Evolutionary conservation across 352 stramenopile species (phyloP), one percentile per base, ranked within the genome.

Genomic region (Phytopythium montanum): DNA sequence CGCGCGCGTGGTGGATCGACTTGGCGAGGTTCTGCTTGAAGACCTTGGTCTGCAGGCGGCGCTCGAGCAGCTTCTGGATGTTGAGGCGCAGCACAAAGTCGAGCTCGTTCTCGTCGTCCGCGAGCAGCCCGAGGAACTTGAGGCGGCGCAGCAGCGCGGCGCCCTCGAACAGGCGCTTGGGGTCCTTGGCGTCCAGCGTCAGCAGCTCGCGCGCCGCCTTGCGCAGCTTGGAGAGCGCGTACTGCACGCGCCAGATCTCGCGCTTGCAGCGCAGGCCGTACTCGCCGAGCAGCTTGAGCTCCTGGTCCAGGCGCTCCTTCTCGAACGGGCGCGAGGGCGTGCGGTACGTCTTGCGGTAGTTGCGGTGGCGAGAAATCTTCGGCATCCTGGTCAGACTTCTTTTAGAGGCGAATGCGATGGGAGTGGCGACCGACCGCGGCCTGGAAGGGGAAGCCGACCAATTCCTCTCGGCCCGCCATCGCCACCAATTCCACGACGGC

Each of bases 201-300:
- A 99, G 75, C 13, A 99, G 83, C 68, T 98, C 88, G 87, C 97
- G 97, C 18, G 97, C 97, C 38, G 97, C 96, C 76, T 99, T 99
- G 72, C 97, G 96, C 60, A 99, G 94, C 92, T 99, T 99, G 65
- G 97, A 98, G 58, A 99, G 85, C 59, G 97, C 94, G 70, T 98
- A 98, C 82, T 99, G 97, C 53, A 99, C 96, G 64, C 97, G 96
- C 97, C 97, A 99, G 79, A 99, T 99, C 79, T 99, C 97, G 69
- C 97, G 95, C 94, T 99, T 99, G 94, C 97, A 99, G 70, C 97
- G 91, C 26, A 99, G 94, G 54, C 97, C 97, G 77, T 99, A 99
- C 87, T 99, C 97, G 75, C 97, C 97, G 45, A 98, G 94, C 50
- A 98, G 88, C 89, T 99, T 99, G 55, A 99, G 88, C 84, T 99